phyloP scores from a whole-genome alignment of 2,329 filamentous ascomycete genomes.

The Xylariaceae sp. region DNA sequence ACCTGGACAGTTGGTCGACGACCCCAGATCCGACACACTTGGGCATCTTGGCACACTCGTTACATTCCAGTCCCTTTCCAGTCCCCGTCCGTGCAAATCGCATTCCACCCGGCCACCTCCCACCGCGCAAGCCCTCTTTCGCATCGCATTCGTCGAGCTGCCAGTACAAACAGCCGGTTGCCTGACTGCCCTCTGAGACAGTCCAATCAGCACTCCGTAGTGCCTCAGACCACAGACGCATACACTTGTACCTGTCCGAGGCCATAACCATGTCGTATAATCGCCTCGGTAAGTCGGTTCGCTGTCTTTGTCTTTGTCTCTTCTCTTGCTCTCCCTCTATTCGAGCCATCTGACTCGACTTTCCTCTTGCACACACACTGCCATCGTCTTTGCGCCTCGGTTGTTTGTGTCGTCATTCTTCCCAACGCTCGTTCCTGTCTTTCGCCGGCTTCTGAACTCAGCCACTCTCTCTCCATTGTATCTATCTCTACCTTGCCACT shows the following conservation, averaged over 20 bases:
- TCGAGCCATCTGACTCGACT: constrained; percentile 13
- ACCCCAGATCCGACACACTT: constrained; percentile 3
- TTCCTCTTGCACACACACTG: constrained; percentile 2
- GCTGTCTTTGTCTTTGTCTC: constrained; percentile 21
- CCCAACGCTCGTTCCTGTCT: neutral
- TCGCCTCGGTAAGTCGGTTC: constrained; percentile 59
- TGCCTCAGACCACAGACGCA: constrained; percentile 9
- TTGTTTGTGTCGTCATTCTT: constrained; percentile 5
- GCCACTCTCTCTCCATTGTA: too few species aligned
- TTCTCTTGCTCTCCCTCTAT: constrained; percentile 14
- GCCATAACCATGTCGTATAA: constrained; percentile 64
- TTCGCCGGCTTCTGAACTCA: too few species aligned
- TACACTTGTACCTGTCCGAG: constrained; percentile 15
- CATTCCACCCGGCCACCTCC: constrained; percentile 10
- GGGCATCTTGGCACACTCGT: neutral
- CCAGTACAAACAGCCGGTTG: too few species aligned
- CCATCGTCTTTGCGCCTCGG: neutral
- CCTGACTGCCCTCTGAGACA: neutral
- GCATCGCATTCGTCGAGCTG: constrained; percentile 5
- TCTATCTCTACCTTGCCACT: too few species aligned
- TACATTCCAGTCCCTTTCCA: constrained; percentile 11
- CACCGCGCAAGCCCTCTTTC: constrained; percentile 9
- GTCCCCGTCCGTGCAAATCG: constrained; percentile 9
- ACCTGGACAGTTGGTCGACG: neutral
- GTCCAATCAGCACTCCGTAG: constrained; percentile 13